Evolutionary conservation across 2,329 filamentous ascomycete species (phyloP), one percentile per base, ranked within the genome.

Genomic region (Herpotrichia juniperi): DNA sequence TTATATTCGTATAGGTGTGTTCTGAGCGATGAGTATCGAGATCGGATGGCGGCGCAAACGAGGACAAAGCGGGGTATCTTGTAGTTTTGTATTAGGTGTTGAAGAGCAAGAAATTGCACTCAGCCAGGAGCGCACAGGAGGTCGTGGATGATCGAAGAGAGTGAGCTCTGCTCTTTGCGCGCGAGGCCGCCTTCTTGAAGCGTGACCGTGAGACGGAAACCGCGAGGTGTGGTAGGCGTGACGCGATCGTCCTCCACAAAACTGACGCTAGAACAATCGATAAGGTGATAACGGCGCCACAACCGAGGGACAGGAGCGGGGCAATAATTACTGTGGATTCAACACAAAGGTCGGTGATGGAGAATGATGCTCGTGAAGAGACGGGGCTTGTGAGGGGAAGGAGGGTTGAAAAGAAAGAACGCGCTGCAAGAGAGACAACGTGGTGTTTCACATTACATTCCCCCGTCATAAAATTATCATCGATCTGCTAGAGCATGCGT

Each of bases 221-320:
- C 4, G 39, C 26, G 39, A n/a, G 24, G n/a, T 25, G 24, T 4
- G 4, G 50, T 37, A 45, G 48, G 48, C 52, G 60, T 68, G 65
- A 66, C 64, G 62, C 59, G 56, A 51, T 30, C 8, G 24, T 10
- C 39, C 35, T 39, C 31, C 35, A 43, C 57, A 52, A 35, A 50
- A 43, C 42, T 42, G 25, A 51, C 52, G 54, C 62, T 62, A 64
- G 57, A 50, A 17, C 40, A 4, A 22, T 7, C 25, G 37, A 43
- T 32, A 43, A 40, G 17, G 45, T 59, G 59, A 61, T 63, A 61
- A 56, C 44, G 50, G 53, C 55, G 63, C 63, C 62, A 62, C 64
- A 66, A 53, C 55, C 59, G 60, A 56, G 21, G 5, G 19, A 17
- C 25, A 9, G 17, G 8, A 21, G 37, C 7, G 19, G 37, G 16